Evolutionary conservation across 2,329 filamentous ascomycete species (phyloP).

Genomic region (Didymella pinodella): DNA sequence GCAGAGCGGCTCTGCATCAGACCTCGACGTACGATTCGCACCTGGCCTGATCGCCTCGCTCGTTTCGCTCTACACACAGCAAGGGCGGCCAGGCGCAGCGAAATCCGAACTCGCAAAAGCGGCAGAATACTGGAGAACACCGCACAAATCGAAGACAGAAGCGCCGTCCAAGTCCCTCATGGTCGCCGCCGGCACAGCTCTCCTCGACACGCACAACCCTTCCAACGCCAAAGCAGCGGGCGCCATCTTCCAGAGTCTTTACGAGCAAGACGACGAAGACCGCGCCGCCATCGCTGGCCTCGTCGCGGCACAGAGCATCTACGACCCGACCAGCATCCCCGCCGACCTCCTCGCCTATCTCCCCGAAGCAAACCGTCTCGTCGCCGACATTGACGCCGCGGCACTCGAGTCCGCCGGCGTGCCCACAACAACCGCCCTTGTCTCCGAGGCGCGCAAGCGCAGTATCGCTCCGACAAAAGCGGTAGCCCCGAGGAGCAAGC

Average conservation of each 20-base stretch:
- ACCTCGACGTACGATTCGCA: slow-evolving; percentile 77
- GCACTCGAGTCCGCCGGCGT: slow-evolving; percentile 73
- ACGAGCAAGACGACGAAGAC: slow-evolving; percentile 71
- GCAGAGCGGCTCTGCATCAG: slow-evolving; percentile 61
- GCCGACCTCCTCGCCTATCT: slow-evolving; percentile 63
- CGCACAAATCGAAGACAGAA: slow-evolving; percentile 61
- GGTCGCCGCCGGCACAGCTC: slow-evolving; percentile 77
- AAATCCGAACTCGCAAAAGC: slow-evolving; percentile 79
- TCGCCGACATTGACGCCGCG: slow-evolving; percentile 66
- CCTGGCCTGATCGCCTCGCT: slow-evolving; percentile 84
- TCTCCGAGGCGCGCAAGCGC: slow-evolving; percentile 49
- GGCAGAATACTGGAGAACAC: slow-evolving; percentile 76
- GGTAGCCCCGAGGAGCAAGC: slow-evolving; percentile 63
- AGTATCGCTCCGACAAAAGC: slow-evolving; percentile 48
- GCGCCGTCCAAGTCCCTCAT: slow-evolving; percentile 66
- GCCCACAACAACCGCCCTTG: slow-evolving; percentile 55
- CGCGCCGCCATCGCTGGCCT: slow-evolving; percentile 78
- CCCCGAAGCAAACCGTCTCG: slow-evolving; percentile 68
- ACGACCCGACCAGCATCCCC: slow-evolving; percentile 64
- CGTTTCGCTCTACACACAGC: slow-evolving; percentile 78
- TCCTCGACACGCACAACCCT: slow-evolving; percentile 76
- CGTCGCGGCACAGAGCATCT: slow-evolving; percentile 79
- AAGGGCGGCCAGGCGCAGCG: slow-evolving; percentile 76
- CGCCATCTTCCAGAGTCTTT: slow-evolving; percentile 79
- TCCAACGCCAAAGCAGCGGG: slow-evolving; percentile 75